Evolutionary conservation across 2,329 filamentous ascomycete species (phyloP).

Genomic region (Cercospora berteroae): DNA sequence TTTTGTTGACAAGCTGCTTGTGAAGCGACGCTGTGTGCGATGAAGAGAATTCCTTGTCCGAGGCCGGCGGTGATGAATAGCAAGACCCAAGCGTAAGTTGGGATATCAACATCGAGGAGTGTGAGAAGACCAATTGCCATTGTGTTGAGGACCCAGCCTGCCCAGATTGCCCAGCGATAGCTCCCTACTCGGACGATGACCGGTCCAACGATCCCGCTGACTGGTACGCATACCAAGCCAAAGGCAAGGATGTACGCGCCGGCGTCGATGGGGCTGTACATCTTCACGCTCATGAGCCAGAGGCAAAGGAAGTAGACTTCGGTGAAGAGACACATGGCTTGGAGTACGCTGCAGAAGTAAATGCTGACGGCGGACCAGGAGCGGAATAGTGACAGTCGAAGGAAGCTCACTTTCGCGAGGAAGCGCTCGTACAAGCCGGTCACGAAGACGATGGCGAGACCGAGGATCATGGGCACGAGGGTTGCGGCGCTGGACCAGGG

Average conservation of each 20-base stretch:
- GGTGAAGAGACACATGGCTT: constrained; percentile 34
- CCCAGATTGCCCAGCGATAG: constrained; percentile 32
- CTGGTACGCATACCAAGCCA: constrained; percentile 29
- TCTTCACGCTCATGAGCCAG: constrained; percentile 45
- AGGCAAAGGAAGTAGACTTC: constrained; percentile 46
- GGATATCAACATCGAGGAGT: constrained; percentile 41
- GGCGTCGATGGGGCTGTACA: constrained; percentile 40
- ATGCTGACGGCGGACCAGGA: constrained; percentile 32
- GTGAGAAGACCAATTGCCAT: constrained; percentile 46
- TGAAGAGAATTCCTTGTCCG: constrained; percentile 47
- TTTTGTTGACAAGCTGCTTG: constrained; percentile 37
- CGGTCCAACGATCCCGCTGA: constrained; percentile 30
- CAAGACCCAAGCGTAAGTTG: constrained; percentile 43
- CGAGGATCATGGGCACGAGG: constrained; percentile 38
- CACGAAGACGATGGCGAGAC: constrained; percentile 35
- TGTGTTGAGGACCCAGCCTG: constrained; percentile 37
- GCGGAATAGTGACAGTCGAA: constrained; percentile 36
- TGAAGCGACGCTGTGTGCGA: constrained; percentile 46
- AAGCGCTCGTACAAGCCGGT: constrained; percentile 28
- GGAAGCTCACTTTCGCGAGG: constrained; percentile 29
- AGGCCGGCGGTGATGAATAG: constrained; percentile 45
- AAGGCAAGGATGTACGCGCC: constrained; percentile 44
- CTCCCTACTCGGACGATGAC: constrained; percentile 36
- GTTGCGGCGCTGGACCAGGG: constrained; percentile 40
- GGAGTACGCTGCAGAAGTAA: constrained; percentile 35